These are phyloP conservation scores for Dalbergia oliveri DNA, from an alignment of 306 rosid species.

Conservation along the genomic window DNA sequence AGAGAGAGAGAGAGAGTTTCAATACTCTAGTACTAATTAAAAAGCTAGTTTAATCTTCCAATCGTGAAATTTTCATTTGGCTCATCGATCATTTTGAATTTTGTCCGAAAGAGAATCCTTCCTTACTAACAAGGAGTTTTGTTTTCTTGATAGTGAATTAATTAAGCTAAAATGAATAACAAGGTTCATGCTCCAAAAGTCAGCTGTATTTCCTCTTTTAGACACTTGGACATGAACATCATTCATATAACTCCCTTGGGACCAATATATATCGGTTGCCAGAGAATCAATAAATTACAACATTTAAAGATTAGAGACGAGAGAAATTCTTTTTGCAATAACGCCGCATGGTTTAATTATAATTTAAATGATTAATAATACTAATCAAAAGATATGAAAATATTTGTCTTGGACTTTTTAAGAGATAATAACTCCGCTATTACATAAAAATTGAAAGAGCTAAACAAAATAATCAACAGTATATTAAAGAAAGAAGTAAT, in stretches of 20 bases:
- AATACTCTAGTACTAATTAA: too few species aligned
- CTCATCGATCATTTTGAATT: too few species aligned
- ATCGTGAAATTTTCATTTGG: too few species aligned
- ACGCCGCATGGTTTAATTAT: background rate
- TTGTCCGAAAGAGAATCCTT: too few species aligned
- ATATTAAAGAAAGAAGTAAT: background rate
- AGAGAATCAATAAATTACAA: too few species aligned
- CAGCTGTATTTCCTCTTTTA: constrained; percentile 5
- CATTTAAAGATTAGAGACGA: too few species aligned
- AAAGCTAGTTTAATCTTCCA: too few species aligned
- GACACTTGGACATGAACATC: constrained; percentile 13
- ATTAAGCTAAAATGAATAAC: constrained; percentile 11
- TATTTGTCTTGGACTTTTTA: background rate
- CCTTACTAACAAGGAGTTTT: background rate
- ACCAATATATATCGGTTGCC: too few species aligned
- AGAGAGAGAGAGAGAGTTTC: too few species aligned
- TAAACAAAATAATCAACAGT: background rate
- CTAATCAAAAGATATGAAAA: background rate
- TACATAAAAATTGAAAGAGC: background rate
- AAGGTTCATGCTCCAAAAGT: constrained; percentile 23
- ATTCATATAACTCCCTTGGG: background rate
- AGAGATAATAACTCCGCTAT: background rate
- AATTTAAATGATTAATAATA: background rate
- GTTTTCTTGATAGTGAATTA: background rate
- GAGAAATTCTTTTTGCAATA: background rate